These are phyloP conservation scores for Exidia glandulosa DNA, from an alignment of 768 basidiomycete genomes.

Conservation along the genomic window DNA sequence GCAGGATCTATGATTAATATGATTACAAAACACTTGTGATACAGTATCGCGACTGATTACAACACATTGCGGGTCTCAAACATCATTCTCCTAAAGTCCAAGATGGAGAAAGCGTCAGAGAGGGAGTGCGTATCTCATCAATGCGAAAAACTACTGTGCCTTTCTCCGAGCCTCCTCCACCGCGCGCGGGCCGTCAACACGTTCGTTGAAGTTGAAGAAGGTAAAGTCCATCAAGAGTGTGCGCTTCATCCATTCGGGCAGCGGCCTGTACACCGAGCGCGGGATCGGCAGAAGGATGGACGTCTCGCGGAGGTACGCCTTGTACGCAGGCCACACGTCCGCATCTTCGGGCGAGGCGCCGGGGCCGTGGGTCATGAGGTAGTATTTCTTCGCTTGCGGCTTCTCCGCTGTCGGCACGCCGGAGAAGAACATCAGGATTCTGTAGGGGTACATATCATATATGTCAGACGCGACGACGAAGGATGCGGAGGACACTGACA, in stretches of 20 bases:
- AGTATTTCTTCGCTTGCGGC: slow-evolving; percentile 50
- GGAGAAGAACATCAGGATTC: slow-evolving; percentile 53
- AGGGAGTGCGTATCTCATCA: neutral
- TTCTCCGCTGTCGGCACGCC: slow-evolving; percentile 64
- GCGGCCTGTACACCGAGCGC: slow-evolving; percentile 36
- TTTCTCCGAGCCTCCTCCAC: slow-evolving; percentile 24
- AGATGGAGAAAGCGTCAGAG: neutral
- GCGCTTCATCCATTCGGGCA: slow-evolving; percentile 43
- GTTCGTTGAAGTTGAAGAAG: slow-evolving; percentile 47
- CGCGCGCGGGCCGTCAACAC: slow-evolving; percentile 34
- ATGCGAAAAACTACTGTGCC: neutral
- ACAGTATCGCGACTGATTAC: no score
- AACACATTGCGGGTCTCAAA: neutral
- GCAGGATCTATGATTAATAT: no score
- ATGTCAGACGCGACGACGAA: neutral
- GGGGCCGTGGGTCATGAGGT: slow-evolving; percentile 37
- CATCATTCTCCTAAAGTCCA: neutral
- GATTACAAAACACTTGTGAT: no score
- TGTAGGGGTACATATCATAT: slow-evolving; percentile 9
- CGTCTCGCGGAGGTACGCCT: slow-evolving; percentile 42
- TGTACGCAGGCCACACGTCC: slow-evolving; percentile 42
- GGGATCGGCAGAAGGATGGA: slow-evolving; percentile 55
- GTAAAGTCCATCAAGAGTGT: slow-evolving; percentile 52
- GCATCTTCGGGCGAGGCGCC: slow-evolving; percentile 18
- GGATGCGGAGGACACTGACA: slow-evolving; percentile 28